phyloP scores from a whole-genome alignment of 768 basidiomycete species.

The Tylopilus plumbeoviolaceoides region DNA sequence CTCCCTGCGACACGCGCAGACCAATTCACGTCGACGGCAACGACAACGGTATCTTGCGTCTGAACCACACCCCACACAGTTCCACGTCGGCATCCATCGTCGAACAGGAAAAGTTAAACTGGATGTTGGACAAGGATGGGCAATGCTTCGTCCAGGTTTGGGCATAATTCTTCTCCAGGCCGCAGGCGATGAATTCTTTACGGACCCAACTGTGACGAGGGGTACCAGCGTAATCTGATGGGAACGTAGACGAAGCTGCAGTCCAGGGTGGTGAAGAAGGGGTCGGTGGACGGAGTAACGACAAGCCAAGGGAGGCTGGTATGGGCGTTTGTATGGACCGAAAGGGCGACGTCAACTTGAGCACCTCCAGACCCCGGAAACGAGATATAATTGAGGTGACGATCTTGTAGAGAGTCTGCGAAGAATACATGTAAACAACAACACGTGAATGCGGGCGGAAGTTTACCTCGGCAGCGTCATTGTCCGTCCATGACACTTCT shows the following conservation, averaged over 20 bases:
- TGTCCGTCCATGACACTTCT: slow-evolving; percentile 25
- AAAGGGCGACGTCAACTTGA: slow-evolving; percentile 31
- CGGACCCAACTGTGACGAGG: not conserved
- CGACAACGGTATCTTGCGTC: slow-evolving; percentile 16
- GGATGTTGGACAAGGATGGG: slow-evolving; percentile 25
- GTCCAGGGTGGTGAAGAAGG: slow-evolving; percentile 9
- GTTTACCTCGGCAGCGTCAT: slow-evolving; percentile 29
- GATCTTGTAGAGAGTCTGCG: slow-evolving; percentile 26
- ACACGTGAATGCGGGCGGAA: not conserved
- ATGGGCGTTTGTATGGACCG: slow-evolving; percentile 23
- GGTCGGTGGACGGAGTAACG: not conserved
- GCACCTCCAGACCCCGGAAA: slow-evolving; percentile 25
- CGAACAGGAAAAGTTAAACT: slow-evolving; percentile 29
- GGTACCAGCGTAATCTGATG: not conserved
- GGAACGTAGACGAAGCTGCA: not conserved
- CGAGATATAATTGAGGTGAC: slow-evolving; percentile 31
- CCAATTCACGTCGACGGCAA: not conserved
- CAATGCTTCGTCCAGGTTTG: slow-evolving; percentile 28
- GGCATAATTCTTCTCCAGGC: slow-evolving; percentile 24
- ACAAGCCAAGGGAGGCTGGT: slow-evolving; percentile 3
- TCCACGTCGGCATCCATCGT: slow-evolving; percentile 24
- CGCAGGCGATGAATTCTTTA: slow-evolving; percentile 29
- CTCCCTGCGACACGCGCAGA: not conserved
- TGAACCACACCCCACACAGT: slow-evolving; percentile 31
- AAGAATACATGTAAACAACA: not conserved